These are phyloP conservation scores for Sugiyamaella lignohabitans DNA, from an alignment of 805 yeast species.

Conservation along the genomic window DNA sequence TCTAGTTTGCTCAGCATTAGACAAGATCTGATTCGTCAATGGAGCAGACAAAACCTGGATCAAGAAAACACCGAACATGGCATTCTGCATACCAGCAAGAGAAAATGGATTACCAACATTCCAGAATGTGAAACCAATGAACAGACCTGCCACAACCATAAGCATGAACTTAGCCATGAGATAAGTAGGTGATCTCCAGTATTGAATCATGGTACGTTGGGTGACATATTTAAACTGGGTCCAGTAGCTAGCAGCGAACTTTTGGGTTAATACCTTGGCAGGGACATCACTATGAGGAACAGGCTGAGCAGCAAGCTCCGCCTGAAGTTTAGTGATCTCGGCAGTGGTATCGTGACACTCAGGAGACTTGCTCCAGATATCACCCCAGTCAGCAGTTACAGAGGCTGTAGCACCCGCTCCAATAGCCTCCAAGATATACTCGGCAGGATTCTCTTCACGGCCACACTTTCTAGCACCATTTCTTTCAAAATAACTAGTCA, in stretches of 20 bases:
- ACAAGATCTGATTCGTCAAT: slow-evolving; percentile 56
- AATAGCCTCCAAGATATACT: slow-evolving; percentile 63
- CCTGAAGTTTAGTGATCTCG: slow-evolving; percentile 34
- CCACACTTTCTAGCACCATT: slow-evolving; percentile 66
- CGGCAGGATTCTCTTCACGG: slow-evolving; percentile 63
- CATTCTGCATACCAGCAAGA: slow-evolving; percentile 50
- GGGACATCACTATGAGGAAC: slow-evolving; percentile 18
- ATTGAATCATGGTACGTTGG: slow-evolving; percentile 38
- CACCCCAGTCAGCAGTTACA: slow-evolving; percentile 53
- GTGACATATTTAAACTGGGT: slow-evolving; percentile 40
- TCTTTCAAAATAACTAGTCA: slow-evolving; percentile 62
- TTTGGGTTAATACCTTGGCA: slow-evolving; percentile 18
- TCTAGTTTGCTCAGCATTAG: slow-evolving; percentile 49
- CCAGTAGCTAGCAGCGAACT: slow-evolving; percentile 43
- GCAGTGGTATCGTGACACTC: slow-evolving; percentile 33
- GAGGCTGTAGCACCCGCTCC: slow-evolving; percentile 77
- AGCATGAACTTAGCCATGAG: slow-evolving; percentile 54
- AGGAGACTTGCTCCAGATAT: slow-evolving; percentile 50
- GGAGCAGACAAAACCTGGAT: slow-evolving; percentile 54
- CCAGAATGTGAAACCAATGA: slow-evolving; percentile 68
- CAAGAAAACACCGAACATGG: slow-evolving; percentile 54
- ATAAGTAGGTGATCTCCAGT: slow-evolving; percentile 58
- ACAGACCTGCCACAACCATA: slow-evolving; percentile 46
- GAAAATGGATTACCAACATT: slow-evolving; percentile 41
- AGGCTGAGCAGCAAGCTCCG: slow-evolving; percentile 25